Evolutionary conservation across 164 flowering plant genomes (phyloP).

Genomic region (Aristolochia contorta): DNA sequence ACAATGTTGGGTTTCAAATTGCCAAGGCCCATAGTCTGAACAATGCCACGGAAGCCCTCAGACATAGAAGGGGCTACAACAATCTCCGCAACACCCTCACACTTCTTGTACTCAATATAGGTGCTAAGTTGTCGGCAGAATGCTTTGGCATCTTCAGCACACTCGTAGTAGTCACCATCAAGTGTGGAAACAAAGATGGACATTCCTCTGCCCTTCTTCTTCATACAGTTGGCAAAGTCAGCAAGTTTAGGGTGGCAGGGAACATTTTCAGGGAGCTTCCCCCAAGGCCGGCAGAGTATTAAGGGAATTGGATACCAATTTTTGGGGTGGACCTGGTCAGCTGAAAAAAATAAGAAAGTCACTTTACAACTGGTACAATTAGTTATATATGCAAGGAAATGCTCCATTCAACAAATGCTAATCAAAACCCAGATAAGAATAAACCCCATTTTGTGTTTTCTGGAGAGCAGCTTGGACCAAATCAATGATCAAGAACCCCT

Average conservation of each 20-base stretch:
- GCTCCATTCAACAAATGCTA: neutral
- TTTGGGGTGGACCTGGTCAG: slow-evolving; percentile 94
- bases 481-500: no score
- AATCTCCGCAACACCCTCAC: slow-evolving; percentile 99
- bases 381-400: no score
- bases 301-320: slow-evolving; percentile 99
- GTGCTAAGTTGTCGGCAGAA: slow-evolving; percentile 73
- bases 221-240: slow-evolving; percentile 98
- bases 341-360: slow-evolving; percentile 30
- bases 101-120: slow-evolving; percentile 84
- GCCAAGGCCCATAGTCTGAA: slow-evolving; percentile 99
- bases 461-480: no score
- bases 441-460: no score
- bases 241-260: slow-evolving; percentile 99
- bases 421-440: no score
- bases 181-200: slow-evolving; percentile 86
- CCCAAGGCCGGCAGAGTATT: slow-evolving; percentile 98
- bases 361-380: neutral
- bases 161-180: slow-evolving; percentile 91
- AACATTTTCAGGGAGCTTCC: slow-evolving; percentile 95
- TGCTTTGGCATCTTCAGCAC: slow-evolving; percentile 87
- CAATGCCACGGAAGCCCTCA: slow-evolving; percentile 89
- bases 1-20: slow-evolving; percentile 97
- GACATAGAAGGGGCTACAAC: slow-evolving; percentile 96
- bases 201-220: slow-evolving; percentile 99